Conservation (phyloP, 2,329 filamentous ascomycete species). For the Gliomastix tumulicola region DNA sequence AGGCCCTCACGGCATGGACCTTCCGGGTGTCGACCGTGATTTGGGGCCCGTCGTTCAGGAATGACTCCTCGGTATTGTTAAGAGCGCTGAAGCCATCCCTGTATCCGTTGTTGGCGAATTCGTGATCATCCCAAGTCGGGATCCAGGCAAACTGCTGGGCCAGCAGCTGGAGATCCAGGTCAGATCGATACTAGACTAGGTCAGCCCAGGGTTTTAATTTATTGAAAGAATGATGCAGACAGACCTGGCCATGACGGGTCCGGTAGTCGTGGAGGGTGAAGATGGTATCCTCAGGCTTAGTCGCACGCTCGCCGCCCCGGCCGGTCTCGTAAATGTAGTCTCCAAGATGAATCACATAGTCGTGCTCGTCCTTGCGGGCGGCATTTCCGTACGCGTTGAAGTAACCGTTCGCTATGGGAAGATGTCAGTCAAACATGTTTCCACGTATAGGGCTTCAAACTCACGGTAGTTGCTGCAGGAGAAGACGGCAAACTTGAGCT, state of each 20-base stretch:
- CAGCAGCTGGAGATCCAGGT: slow-evolving; percentile 31
- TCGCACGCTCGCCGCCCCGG: slow-evolving; percentile 16
- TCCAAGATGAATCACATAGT: slow-evolving; percentile 53
- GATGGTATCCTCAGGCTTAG: slow-evolving; percentile 16
- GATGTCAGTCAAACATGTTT: not conserved
- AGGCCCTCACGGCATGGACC: slow-evolving; percentile 65
- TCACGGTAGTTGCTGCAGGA: slow-evolving; percentile 63
- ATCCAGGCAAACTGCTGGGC: slow-evolving; percentile 36
- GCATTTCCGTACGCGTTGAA: slow-evolving; percentile 56
- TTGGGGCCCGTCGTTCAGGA: slow-evolving; percentile 43
- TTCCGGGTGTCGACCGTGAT: slow-evolving; percentile 68
- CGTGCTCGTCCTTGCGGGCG: slow-evolving; percentile 50
- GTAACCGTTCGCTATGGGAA: slow-evolving; percentile 31
- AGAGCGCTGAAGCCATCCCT: slow-evolving; percentile 52
- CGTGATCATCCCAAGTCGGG: slow-evolving; percentile 38
- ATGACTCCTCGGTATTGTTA: slow-evolving; percentile 62
- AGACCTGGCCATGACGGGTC: slow-evolving; percentile 27
- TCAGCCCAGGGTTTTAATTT: not conserved
- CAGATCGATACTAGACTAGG: slow-evolving; percentile 31
- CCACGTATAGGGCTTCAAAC: slow-evolving; percentile 9
- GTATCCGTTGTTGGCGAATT: slow-evolving; percentile 59
- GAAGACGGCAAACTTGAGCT: slow-evolving; percentile 60
- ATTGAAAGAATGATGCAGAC: slow-evolving; percentile 1
- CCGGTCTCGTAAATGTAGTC: slow-evolving; percentile 59
- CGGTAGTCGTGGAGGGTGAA: slow-evolving; percentile 34